A percentile compares a stretch with the other conserved stretches of the same genome.
These are phyloP conservation scores for Phialophora expanda DNA, from an alignment of 2,329 filamentous ascomycete genomes.

Conservation along the genomic window DNA sequence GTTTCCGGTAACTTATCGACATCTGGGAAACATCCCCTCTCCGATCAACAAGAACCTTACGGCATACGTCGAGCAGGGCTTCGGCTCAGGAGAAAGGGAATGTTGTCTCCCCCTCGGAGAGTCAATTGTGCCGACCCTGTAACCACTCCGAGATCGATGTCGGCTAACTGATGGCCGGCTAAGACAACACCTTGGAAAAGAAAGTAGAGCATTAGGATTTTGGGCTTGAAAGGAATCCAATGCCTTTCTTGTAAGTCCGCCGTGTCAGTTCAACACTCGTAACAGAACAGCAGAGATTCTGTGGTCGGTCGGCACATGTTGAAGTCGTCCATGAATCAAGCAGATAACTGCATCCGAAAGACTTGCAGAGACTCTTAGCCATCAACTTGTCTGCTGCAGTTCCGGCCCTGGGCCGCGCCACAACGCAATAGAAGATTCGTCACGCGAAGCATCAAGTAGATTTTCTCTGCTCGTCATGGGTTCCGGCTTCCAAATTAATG, in stretches of 20 bases:
- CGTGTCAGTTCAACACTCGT: neutral
- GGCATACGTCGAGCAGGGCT: too few relatives aligned
- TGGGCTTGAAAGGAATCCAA: neutral
- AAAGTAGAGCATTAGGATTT: too few relatives aligned
- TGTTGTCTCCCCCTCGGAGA: too few relatives aligned
- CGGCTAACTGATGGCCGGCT: too few relatives aligned
- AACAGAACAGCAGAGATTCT: neutral
- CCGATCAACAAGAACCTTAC: too few relatives aligned
- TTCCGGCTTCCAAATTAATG: constrained; percentile 12
- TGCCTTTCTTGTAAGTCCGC: neutral
- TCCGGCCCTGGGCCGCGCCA: neutral
- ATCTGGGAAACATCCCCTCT: too few relatives aligned
- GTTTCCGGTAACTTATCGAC: neutral
- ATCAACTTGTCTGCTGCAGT: neutral
- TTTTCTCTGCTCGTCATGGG: constrained; percentile 22
- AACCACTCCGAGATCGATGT: too few relatives aligned
- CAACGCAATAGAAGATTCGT: constrained; percentile 4
- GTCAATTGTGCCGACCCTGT: too few relatives aligned
- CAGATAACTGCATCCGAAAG: neutral
- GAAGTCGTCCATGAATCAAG: neutral
- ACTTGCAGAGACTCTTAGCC: neutral
- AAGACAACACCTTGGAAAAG: too few relatives aligned
- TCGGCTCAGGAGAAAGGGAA: too few relatives aligned
- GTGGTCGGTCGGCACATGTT: neutral
- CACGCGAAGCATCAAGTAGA: constrained; percentile 2